Conservation (phyloP, 2,329 filamentous ascomycete species). For the Seiridium unicorne region DNA sequence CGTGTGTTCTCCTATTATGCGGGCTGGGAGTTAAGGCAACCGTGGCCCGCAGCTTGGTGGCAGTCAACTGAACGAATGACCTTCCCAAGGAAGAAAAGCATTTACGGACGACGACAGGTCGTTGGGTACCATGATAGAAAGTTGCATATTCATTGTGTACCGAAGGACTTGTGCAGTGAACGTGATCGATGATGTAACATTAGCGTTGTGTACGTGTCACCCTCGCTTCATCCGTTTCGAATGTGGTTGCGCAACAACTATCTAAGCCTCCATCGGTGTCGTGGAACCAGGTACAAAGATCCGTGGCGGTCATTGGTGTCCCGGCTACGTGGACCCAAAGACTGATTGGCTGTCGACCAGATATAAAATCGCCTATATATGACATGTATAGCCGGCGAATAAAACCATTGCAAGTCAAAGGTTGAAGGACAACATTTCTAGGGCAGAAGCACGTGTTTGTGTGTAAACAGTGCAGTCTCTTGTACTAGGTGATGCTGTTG, state of each 20-base stretch:
- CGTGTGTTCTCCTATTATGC: too few relatives aligned
- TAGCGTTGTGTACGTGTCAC: neutral
- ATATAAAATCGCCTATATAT: neutral
- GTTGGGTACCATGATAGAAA: too few relatives aligned
- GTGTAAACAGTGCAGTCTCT: too few relatives aligned
- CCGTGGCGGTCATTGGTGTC: neutral
- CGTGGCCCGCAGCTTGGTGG: neutral
- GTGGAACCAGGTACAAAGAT: neutral
- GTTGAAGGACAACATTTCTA: too few relatives aligned
- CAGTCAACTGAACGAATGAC: too few relatives aligned
- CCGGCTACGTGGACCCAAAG: neutral
- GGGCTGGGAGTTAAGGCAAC: neutral
- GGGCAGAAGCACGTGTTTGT: too few relatives aligned
- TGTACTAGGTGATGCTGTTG: too few relatives aligned
- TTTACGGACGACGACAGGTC: too few relatives aligned
- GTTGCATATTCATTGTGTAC: too few relatives aligned
- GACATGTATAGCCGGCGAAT: too few relatives aligned
- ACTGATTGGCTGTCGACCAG: neutral
- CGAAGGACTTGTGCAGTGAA: neutral
- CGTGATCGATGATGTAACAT: neutral
- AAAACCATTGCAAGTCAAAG: too few relatives aligned
- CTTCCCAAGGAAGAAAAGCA: too few relatives aligned
- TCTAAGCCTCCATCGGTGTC: neutral
- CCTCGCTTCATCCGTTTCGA: constrained; percentile 1
- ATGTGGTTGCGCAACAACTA: neutral